Evolutionary conservation across 78 protist species (phyloP), one percentile per base, ranked within the genome.

Genomic region (Dictyostelium intermedium): DNA sequence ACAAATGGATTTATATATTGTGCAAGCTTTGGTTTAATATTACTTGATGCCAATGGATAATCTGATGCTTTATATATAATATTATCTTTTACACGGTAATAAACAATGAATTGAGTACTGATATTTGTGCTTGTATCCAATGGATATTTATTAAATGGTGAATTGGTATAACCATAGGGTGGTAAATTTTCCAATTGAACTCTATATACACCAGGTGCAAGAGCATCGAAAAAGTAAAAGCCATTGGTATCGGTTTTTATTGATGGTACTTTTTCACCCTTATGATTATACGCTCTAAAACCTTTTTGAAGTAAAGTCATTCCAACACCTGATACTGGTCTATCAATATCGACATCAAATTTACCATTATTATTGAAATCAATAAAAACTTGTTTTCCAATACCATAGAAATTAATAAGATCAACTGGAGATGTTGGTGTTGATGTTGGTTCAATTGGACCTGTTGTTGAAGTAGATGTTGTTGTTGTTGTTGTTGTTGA

Each of bases 331-430:
- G 83, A 34, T 34, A 77, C 41, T 34, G 66, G 66, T 37, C 20
- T n/a, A 45, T 86, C 92, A 1, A 56, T 56, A 20, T 14, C 50
- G 16, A 16, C 77, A 56, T 74, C 83, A 6, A 10, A 41, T 10
- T 56, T 27, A 9, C 83, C 92, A 74, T 85, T 74, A 50, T 56
- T 41, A 85, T 85, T 76, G 8, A 11, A 25, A 53, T 85, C 92
- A 5, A 39, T 35, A 3, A 30, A 85, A 11, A 85, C 56, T 2
- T 6, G 34, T 16, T 74, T 37, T n/a, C 92, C 92, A 85, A 85
- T 35, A 5, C 77, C 82, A 32, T n/a, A 85, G 5, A 14, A 43
- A 37, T 27, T 30, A 35, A 11, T 80, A 30, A 16, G 61, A 37
- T 16, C 74, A 30, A 35, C 11, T 39, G 76, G 8, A 10, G 53